Conservation (phyloP, 2,329 filamentous ascomycete species). For the Cryphonectria carpinicola region DNA sequence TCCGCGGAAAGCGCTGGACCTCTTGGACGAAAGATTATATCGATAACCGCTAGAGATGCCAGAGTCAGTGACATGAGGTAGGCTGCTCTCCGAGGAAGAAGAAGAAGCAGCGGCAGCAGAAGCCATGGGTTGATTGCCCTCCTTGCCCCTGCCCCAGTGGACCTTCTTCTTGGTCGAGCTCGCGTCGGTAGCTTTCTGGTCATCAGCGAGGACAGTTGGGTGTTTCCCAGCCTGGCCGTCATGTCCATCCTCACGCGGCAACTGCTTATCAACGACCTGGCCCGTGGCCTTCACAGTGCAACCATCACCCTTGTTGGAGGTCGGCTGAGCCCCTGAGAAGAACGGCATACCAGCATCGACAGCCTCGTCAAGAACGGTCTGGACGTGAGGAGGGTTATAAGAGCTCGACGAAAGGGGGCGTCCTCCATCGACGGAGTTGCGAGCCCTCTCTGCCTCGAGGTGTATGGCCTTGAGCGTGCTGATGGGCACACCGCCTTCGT, state of each 20-base stretch:
- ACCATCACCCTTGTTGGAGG: neutral
- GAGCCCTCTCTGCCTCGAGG: slow-evolving; percentile 14
- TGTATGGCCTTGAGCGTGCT: slow-evolving; percentile 12
- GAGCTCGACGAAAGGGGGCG: slow-evolving; percentile 14
- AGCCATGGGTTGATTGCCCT: slow-evolving; percentile 10
- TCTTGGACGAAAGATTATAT: slow-evolving; percentile 8
- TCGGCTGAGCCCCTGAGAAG: neutral
- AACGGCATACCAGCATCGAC: neutral
- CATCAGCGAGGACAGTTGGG: neutral
- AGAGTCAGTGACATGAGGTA: neutral
- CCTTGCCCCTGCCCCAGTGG: slow-evolving; percentile 20
- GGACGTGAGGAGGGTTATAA: slow-evolving; percentile 21
- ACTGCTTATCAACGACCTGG: neutral
- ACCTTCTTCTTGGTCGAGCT: slow-evolving; percentile 19
- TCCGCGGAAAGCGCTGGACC: slow-evolving; percentile 12
- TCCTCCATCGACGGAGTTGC: slow-evolving; percentile 14
- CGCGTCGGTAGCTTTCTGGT: neutral
- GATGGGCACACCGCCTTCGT: slow-evolving; percentile 9
- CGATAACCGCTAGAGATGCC: neutral
- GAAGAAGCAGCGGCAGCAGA: neutral
- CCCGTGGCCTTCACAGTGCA: slow-evolving; percentile 5
- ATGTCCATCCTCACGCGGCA: neutral
- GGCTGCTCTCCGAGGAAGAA: neutral
- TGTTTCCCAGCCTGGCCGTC: neutral
- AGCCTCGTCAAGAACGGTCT: slow-evolving; percentile 3